Evolutionary conservation across 768 basidiomycete species (phyloP), one percentile per base, ranked within the genome.

Genomic region (Tremella fuciformis): DNA sequence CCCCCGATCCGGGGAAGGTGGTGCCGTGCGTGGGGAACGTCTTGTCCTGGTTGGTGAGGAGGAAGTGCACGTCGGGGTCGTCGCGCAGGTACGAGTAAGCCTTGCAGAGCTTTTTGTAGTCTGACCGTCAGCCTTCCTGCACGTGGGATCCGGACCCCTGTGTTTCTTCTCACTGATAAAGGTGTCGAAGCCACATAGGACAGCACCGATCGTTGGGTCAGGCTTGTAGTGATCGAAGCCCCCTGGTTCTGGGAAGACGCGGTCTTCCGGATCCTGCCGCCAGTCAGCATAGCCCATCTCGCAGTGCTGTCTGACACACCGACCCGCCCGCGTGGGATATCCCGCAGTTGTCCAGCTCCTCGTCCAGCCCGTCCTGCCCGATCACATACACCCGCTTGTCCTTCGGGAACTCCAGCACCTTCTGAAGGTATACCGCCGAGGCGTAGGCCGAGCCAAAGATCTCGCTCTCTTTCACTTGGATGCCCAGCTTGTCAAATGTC

Each of bases 331-430:
- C 76, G 74, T 83, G 85, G 15, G 81, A 70, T 58, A 97, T 82
- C 16, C 91, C 94, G 71, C 97, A 93, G 40, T 86, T 84, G n/a
- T 80, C 81, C 60, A 99, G 80, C 77, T 99, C 94, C 67, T 98
- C 89, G 78, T 98, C 94, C 26, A 99, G 78, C 0, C 94, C 96
- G 29, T 80, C 76, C 84, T 89, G 88, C 11, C 94, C 94, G 60
- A 99, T 88, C 15, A 98, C 92, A 78, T 92, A 99, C 13, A 92
- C 93, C 76, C 88, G 90, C 80, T 97, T 91, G 73, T 88, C 83
- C 71, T 87, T 89, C 9, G 91, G 89, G 61, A 99, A 82, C 57
- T 90, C 87, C 66, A 93, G 81, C 13, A 97, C 88, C 40, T 89
- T 85, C 0, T 92, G 93, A 22, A 97, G 79, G 77, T 97, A 89